Conservation (phyloP, 1,139 yeast species). For the Saccharomyces hybrid region DNA sequence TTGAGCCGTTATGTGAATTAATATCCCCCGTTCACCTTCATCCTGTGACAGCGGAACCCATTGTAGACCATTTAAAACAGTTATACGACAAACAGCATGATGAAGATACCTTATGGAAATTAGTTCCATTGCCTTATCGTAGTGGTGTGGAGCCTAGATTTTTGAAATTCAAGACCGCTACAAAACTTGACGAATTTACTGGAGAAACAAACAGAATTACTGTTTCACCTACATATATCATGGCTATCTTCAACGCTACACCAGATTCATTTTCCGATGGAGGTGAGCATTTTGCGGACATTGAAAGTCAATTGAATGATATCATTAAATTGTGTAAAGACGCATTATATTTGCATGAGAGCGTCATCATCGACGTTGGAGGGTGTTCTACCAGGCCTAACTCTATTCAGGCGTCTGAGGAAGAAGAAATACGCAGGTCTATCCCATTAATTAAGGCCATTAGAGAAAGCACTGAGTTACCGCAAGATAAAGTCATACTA, state of each 20-base stretch:
- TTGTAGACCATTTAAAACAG: conserved; percentile 59
- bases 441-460: conserved; percentile 62
- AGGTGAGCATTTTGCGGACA: conserved; percentile 38
- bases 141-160: conserved; percentile 8
- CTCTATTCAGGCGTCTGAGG: conserved; percentile 48
- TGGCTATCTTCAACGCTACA: conserved; percentile 86
- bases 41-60: conserved; percentile 80
- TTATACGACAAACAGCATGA: conserved; percentile 35
- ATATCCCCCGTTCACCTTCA: conserved; percentile 57
- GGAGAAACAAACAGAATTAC: conserved; percentile 17
- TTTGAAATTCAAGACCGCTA: conserved; percentile 19
- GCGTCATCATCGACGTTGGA: conserved; percentile 73
- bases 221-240: conserved; percentile 37
- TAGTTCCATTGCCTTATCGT: conserved; percentile 19
- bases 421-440: conserved; percentile 58
- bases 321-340: conserved; percentile 42
- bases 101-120: conserved; percentile 23
- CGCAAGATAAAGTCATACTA: conserved; percentile 40
- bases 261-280: conserved; percentile 98
- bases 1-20: conserved; percentile 81
- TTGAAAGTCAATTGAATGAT: conserved; percentile 36
- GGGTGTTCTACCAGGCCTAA: conserved; percentile 92
- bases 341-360: conserved; percentile 62
- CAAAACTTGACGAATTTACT: conserved; percentile 8
- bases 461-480: conserved; percentile 38